Conservation (phyloP, 2,329 filamentous ascomycete species). For the Aquanectria penicillioides region DNA sequence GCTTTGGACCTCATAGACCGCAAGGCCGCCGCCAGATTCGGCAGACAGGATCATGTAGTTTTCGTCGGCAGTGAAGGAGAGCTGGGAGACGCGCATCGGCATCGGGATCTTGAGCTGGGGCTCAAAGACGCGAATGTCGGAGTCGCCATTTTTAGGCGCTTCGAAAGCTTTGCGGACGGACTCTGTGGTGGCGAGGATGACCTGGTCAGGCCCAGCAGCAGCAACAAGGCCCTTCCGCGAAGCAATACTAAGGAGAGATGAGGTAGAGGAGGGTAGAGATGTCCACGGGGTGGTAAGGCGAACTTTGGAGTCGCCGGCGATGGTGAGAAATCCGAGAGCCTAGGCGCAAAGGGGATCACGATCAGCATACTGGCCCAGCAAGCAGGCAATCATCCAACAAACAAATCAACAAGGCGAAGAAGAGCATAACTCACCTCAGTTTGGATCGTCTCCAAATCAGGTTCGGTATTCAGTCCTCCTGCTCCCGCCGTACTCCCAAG, state of each 20-base stretch:
- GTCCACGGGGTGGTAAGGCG: slow-evolving; percentile 85
- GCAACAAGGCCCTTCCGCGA: slow-evolving; percentile 83
- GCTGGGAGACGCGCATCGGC: slow-evolving; percentile 82
- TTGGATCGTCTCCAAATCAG: slow-evolving; percentile 79
- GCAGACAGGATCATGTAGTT: slow-evolving; percentile 84
- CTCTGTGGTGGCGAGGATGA: slow-evolving; percentile 81
- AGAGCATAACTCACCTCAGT: slow-evolving; percentile 78
- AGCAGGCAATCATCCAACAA: slow-evolving; percentile 1
- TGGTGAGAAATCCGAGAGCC: slow-evolving; percentile 83
- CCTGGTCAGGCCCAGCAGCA: slow-evolving; percentile 83
- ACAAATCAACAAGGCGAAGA: slow-evolving; percentile 25
- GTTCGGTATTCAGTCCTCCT: slow-evolving; percentile 58
- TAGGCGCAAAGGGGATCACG: slow-evolving; percentile 41
- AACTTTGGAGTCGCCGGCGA: slow-evolving; percentile 84
- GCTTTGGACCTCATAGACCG: slow-evolving; percentile 80
- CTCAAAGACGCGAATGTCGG: slow-evolving; percentile 74
- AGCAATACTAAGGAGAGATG: slow-evolving; percentile 86
- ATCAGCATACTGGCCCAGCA: slow-evolving; percentile 28
- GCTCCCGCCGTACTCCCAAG: slow-evolving; percentile 52
- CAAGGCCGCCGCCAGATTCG: slow-evolving; percentile 82
- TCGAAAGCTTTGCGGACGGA: slow-evolving; percentile 80
- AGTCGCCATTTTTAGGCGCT: slow-evolving; percentile 65
- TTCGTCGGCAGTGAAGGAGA: slow-evolving; percentile 92
- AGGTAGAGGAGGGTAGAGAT: slow-evolving; percentile 76
- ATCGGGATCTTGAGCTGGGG: slow-evolving; percentile 79